Conservation (phyloP, 306 rosid genomes). For the Corylus heterophylla region DNA sequence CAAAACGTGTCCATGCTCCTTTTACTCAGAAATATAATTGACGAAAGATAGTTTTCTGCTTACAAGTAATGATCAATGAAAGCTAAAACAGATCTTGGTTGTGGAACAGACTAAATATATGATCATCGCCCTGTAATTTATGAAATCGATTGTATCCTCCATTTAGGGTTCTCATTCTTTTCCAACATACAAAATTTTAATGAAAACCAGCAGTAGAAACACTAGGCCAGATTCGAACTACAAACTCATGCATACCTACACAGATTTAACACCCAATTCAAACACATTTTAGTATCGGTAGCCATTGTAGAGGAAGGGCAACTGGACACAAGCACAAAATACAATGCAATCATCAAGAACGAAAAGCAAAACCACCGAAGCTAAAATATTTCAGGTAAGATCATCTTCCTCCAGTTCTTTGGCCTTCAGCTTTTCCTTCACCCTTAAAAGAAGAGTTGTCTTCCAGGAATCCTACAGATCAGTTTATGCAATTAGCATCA, state of each 20-base stretch:
- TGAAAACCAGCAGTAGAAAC: not conserved
- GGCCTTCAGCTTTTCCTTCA: slow-evolving; percentile 95
- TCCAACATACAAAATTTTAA: not conserved
- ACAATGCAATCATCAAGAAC: slow-evolving; percentile 40
- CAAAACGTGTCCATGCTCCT: too few species aligned
- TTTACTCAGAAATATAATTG: too few species aligned
- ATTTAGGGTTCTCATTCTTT: slow-evolving; percentile 1
- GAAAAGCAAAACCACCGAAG: slow-evolving; percentile 27
- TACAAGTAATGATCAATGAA: not conserved
- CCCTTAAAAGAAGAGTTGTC: slow-evolving; percentile 93
- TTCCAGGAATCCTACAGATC: slow-evolving; percentile 81
- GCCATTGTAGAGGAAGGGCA: slow-evolving; percentile 24
- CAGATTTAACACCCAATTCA: slow-evolving; percentile 31
- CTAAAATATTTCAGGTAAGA: slow-evolving; percentile 57
- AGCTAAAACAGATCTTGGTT: not conserved
- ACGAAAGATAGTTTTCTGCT: too few species aligned
- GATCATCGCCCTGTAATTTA: not conserved
- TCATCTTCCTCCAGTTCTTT: slow-evolving; percentile 98
- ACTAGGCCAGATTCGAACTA: not conserved
- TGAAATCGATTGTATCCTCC: not conserved
- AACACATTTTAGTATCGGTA: slow-evolving; percentile 31
- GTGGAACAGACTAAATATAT: not conserved
- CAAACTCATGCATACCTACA: slow-evolving; percentile 19
- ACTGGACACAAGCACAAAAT: slow-evolving; percentile 32
- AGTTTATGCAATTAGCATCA: slow-evolving; percentile 19